These are phyloP conservation scores for Platanthera zijinensis DNA, from an alignment of 106 monocot species.

Conservation along the genomic window DNA sequence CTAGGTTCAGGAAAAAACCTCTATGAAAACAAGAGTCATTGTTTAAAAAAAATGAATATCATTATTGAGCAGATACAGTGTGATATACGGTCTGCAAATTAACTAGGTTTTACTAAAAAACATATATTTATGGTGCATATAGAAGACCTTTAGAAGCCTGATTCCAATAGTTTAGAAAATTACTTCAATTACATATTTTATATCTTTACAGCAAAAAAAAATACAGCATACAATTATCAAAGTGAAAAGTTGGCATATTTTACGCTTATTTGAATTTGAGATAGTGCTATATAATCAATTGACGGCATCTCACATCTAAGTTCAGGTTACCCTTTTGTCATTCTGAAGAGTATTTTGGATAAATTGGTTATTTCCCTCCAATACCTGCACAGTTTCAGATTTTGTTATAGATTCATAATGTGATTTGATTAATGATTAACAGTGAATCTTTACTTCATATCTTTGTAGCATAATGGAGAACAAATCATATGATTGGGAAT, in stretches of 20 bases:
- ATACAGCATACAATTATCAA: not conserved
- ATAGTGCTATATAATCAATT: not conserved
- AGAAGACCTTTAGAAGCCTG: not conserved
- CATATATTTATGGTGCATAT: not conserved
- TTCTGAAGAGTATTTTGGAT: not conserved
- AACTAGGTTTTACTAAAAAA: not conserved
- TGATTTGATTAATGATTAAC: no score
- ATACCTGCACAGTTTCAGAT: no score
- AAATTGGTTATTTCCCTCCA: no score
- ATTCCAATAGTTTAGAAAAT: not conserved
- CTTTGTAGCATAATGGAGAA: no score
- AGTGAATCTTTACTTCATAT: no score
- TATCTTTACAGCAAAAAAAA: conserved; percentile 2
- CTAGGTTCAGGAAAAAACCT: not conserved
- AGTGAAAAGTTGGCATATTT: not conserved
- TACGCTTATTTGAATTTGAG: not conserved
- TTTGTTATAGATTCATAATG: no score
- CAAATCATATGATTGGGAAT: no score
- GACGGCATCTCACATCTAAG: not conserved
- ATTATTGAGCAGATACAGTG: not conserved
- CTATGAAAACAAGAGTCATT: not conserved
- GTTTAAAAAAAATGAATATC: not conserved
- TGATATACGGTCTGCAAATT: not conserved
- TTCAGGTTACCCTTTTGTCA: not conserved
- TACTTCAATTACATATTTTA: not conserved